These are phyloP conservation scores for Plenodomus biglobosus DNA, from an alignment of 2,329 filamentous ascomycete genomes.

Conservation along the genomic window DNA sequence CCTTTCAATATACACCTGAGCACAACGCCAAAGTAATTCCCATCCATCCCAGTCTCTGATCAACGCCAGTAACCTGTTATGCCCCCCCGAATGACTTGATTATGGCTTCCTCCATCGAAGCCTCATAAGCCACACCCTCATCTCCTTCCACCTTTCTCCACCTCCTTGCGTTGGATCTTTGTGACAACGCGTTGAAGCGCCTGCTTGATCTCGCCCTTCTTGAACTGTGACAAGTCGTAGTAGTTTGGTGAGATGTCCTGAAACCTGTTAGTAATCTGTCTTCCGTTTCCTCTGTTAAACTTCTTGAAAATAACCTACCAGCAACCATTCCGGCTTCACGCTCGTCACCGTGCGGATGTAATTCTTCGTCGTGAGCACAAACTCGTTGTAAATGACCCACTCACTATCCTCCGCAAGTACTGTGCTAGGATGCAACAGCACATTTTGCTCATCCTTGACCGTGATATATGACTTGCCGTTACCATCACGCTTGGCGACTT, in stretches of 20 bases:
- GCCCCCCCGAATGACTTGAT: too few species aligned
- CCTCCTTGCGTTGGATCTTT: constrained; percentile 57
- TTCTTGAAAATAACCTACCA: constrained; percentile 71
- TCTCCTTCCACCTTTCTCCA: constrained; percentile 21
- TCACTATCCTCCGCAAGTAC: constrained; percentile 86
- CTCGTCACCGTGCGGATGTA: constrained; percentile 94
- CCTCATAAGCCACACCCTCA: constrained; percentile 1
- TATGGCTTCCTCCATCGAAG: too few species aligned
- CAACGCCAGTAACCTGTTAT: too few species aligned
- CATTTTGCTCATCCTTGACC: constrained; percentile 93
- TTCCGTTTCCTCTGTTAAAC: too few species aligned
- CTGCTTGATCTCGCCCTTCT: constrained; percentile 81
- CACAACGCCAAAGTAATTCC: too few species aligned
- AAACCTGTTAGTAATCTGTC: constrained; percentile 9
- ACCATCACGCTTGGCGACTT: constrained; percentile 91
- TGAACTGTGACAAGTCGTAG: constrained; percentile 82
- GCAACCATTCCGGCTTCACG: constrained; percentile 89
- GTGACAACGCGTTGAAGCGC: constrained; percentile 58
- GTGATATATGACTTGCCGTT: constrained; percentile 90
- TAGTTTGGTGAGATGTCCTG: constrained; percentile 92
- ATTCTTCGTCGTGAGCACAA: constrained; percentile 96
- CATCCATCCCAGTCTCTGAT: too few species aligned
- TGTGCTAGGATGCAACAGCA: constrained; percentile 90
- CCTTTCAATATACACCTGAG: too few species aligned
- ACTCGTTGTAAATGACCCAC: constrained; percentile 98